Evolutionary conservation across 169 alveolate genomes (phyloP).

Genomic region (Perkinsus marinus): DNA sequence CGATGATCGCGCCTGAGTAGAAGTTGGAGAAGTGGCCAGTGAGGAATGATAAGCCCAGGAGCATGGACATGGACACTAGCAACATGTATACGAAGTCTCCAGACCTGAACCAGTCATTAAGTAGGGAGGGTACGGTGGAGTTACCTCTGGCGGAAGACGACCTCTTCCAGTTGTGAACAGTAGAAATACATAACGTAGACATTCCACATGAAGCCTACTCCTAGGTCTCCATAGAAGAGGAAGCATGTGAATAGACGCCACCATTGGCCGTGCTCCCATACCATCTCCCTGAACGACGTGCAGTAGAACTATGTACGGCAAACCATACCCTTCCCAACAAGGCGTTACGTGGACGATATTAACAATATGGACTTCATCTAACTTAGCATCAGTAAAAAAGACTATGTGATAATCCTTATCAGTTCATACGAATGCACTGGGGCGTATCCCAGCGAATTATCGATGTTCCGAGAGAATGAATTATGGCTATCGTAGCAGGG

Average conservation of each 20-base stretch:
- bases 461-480: no score
- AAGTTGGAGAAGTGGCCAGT: slow-evolving; percentile 57
- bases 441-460: no score
- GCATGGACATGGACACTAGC: slow-evolving; percentile 19
- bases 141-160: slow-evolving; percentile 16
- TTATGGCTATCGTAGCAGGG: no score
- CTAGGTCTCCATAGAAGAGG: slow-evolving; percentile 72
- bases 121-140: neutral
- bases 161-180: slow-evolving; percentile 38
- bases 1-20: slow-evolving; percentile 73
- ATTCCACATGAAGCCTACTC: slow-evolving; percentile 76
- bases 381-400: no score
- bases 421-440: no score
- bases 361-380: no score
- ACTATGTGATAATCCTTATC: no score
- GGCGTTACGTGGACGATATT: no score
- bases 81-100: slow-evolving; percentile 38
- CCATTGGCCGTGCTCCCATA: slow-evolving; percentile 29
- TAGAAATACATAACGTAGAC: slow-evolving; percentile 61
- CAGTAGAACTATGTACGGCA: neutral
- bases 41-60: slow-evolving; percentile 34
- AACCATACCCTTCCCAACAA: no score
- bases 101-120: slow-evolving; percentile 5
- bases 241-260: slow-evolving; percentile 77
- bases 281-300: neutral